phyloP scores from a whole-genome alignment of 768 basidiomycete species.

The Phlegmacium glaucopus region DNA sequence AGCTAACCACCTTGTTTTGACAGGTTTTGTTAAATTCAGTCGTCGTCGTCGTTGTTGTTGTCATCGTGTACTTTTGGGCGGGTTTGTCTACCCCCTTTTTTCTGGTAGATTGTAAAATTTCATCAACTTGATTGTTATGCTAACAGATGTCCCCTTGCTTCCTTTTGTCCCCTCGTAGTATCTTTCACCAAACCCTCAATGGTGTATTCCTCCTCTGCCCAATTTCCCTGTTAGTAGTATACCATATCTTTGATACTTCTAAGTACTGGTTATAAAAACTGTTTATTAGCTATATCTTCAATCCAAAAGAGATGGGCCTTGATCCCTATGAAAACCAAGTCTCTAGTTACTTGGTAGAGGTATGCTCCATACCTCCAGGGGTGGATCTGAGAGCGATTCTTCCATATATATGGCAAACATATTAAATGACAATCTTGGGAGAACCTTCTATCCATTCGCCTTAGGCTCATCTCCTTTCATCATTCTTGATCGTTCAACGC shows the following conservation, averaged over 20 bases:
- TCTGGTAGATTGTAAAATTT: slow-evolving; percentile 12
- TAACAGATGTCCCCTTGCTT: slow-evolving; percentile 6
- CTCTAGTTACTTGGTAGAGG: too few species aligned
- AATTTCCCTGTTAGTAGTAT: not conserved
- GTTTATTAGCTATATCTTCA: not conserved
- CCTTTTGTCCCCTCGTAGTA: slow-evolving; percentile 7
- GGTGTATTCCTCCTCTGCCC: slow-evolving; percentile 8
- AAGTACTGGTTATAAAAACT: not conserved
- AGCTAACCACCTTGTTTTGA: slow-evolving; percentile 26
- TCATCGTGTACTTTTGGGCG: slow-evolving; percentile 12
- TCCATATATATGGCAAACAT: too few species aligned
- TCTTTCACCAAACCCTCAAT: slow-evolving; percentile 8
- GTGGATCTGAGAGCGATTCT: too few species aligned
- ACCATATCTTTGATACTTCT: not conserved
- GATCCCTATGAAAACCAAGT: too few species aligned
- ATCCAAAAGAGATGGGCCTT: too few species aligned
- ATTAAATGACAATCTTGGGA: too few species aligned
- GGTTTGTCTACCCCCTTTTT: slow-evolving; percentile 11
- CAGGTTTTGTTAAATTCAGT: slow-evolving; percentile 7
- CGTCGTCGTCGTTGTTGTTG: slow-evolving; percentile 24
- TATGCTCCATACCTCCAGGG: too few species aligned
- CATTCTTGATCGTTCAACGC: too few species aligned
- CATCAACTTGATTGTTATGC: slow-evolving; percentile 11
- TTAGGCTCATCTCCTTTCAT: too few species aligned
- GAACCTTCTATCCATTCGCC: too few species aligned